Percentiles rank a stretch among this genome's conserved stretches.
phyloP scores from a whole-genome alignment of 2,329 filamentous ascomycete species.

The Xylaria hypoxylon region DNA sequence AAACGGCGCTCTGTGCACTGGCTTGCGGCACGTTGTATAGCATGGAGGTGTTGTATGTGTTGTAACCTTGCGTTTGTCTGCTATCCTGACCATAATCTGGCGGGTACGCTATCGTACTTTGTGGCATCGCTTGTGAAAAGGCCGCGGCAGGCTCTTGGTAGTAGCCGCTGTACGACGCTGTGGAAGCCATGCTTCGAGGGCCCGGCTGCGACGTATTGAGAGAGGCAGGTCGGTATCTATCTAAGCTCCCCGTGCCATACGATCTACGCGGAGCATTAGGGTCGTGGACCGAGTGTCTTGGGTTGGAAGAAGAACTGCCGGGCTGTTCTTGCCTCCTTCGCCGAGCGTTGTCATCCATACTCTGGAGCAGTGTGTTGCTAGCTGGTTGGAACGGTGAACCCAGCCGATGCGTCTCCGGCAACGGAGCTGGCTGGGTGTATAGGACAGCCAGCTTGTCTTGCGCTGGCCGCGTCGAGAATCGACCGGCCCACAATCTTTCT shows the following conservation, averaged over 20 bases:
- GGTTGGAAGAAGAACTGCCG: conserved; percentile 69
- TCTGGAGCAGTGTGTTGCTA: conserved; percentile 64
- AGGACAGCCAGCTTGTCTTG: conserved; percentile 71
- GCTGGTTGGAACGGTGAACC: conserved; percentile 68
- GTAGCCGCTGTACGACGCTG: conserved; percentile 68
- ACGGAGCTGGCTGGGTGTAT: conserved; percentile 71
- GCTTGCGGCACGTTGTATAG: conserved; percentile 83
- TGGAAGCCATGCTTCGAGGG: conserved; percentile 64
- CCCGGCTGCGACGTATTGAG: conserved; percentile 62
- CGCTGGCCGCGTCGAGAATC: conserved; percentile 49
- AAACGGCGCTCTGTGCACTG: conserved; percentile 71
- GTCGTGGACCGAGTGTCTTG: conserved; percentile 65
- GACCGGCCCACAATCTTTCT: conserved; percentile 45
- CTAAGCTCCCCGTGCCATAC: conserved; percentile 62
- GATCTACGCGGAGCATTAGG: conserved; percentile 61
- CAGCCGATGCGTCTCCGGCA: conserved; percentile 74
- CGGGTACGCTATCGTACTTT: conserved; percentile 63
- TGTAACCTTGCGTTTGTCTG: conserved; percentile 66
- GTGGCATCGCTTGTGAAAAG: conserved; percentile 69
- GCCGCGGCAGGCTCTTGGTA: conserved; percentile 66
- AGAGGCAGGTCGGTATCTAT: conserved; percentile 62
- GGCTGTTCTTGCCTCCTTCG: conserved; percentile 79
- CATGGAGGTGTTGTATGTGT: conserved; percentile 73
- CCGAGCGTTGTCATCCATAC: conserved; percentile 83
- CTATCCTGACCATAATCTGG: conserved; percentile 74